phyloP scores from a whole-genome alignment of 1,139 yeast genomes.

The Lodderomyces oxycetoniae region DNA sequence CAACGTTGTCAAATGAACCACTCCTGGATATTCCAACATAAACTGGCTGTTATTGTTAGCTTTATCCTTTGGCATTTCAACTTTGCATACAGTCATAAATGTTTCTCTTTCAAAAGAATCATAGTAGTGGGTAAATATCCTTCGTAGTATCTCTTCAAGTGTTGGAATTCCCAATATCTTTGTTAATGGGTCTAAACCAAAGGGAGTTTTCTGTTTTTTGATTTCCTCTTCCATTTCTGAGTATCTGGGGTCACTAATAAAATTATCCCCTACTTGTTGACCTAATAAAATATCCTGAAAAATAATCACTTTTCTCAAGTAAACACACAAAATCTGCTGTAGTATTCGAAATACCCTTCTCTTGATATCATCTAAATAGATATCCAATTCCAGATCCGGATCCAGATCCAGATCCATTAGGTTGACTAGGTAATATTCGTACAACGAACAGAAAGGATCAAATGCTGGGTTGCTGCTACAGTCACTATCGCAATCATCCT shows the following conservation, averaged over 20 bases:
- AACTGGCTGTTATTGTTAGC: constrained; percentile 12
- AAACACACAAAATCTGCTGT: constrained; percentile 31
- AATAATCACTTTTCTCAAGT: constrained; percentile 34
- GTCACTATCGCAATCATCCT: too few relatives aligned
- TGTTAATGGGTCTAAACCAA: constrained; percentile 17
- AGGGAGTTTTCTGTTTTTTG: constrained; percentile 3
- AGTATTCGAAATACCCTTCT: constrained; percentile 10
- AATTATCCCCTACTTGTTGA: constrained; percentile 22
- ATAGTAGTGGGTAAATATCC: not conserved
- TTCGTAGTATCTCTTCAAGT: constrained; percentile 16
- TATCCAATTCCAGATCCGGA: too few relatives aligned
- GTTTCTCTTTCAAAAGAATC: not conserved
- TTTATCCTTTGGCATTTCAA: too few relatives aligned
- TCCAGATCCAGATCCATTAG: too few relatives aligned
- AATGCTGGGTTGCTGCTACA: too few relatives aligned
- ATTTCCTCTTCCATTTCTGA: constrained; percentile 3
- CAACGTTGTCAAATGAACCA: constrained; percentile 34
- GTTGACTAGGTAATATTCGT: too few relatives aligned
- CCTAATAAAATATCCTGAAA: constrained; percentile 34
- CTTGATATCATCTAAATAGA: too few relatives aligned
- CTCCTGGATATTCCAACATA: constrained; percentile 35
- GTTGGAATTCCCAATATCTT: constrained; percentile 20
- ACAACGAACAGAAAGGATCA: too few relatives aligned
- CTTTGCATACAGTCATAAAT: not conserved
- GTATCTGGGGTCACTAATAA: constrained; percentile 1